These are phyloP conservation scores for Sugiyamaella novakii DNA, from an alignment of 1,139 yeast species.

Conservation along the genomic window DNA sequence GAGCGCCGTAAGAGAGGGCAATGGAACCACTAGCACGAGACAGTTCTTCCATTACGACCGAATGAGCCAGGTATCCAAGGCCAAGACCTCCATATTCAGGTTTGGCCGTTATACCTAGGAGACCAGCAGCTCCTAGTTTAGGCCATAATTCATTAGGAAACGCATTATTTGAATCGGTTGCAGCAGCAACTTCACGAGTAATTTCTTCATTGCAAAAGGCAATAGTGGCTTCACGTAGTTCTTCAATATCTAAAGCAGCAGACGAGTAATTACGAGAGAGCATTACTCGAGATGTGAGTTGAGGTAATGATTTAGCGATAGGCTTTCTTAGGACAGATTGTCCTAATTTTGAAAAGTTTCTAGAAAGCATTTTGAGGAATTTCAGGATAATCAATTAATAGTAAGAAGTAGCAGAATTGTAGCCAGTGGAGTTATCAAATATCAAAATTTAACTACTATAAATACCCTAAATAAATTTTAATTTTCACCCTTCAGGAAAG, in stretches of 20 bases:
- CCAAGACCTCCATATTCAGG: constrained; percentile 42
- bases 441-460: too few species aligned
- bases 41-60: constrained; percentile 42
- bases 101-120: constrained; percentile 42
- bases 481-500: too few species aligned
- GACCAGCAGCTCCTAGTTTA: constrained; percentile 42
- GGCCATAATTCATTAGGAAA: constrained; percentile 43
- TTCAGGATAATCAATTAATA: too few species aligned
- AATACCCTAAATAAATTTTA: too few species aligned
- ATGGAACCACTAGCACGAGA: constrained; percentile 41
- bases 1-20: constrained; percentile 42
- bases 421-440: too few species aligned
- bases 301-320: not conserved
- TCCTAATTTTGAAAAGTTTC: not conserved
- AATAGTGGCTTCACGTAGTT: constrained; percentile 39
- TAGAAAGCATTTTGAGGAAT: not conserved
- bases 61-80: constrained; percentile 41
- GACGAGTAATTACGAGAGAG: too few species aligned
- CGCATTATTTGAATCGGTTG: constrained; percentile 36
- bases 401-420: too few species aligned
- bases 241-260: constrained; percentile 34
- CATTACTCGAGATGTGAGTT: not conserved
- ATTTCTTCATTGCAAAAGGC: constrained; percentile 40
- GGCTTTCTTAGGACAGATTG: too few species aligned
- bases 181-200: constrained; percentile 37